Conservation (phyloP, 495 filamentous ascomycete genomes). For the Xylaria bambusicola region DNA sequence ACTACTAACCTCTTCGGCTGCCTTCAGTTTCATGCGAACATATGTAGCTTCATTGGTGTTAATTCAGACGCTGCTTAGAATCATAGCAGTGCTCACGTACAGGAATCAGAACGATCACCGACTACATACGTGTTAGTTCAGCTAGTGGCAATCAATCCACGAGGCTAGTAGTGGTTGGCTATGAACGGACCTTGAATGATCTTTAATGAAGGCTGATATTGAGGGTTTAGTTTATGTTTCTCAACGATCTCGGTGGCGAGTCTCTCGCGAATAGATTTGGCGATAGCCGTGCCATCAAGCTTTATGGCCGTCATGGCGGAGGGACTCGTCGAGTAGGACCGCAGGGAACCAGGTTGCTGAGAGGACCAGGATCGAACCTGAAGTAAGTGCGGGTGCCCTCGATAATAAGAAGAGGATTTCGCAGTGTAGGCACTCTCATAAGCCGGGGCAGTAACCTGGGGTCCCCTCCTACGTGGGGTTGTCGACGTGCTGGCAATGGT, state of each 20-base stretch:
- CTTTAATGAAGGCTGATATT: slow-evolving; percentile 83
- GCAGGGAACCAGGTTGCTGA: slow-evolving; percentile 22
- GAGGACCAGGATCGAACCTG: slow-evolving; percentile 16
- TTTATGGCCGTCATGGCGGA: slow-evolving; percentile 79
- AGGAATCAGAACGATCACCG: slow-evolving; percentile 87
- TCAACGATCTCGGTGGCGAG: slow-evolving; percentile 77
- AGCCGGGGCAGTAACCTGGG: slow-evolving; percentile 3
- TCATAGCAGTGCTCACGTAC: slow-evolving; percentile 52
- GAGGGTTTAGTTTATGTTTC: slow-evolving; percentile 76
- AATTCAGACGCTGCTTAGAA: slow-evolving; percentile 28
- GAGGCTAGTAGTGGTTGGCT: background rate
- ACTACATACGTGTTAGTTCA: slow-evolving; percentile 52
- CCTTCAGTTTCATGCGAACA: slow-evolving; percentile 99
- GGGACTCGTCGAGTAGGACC: slow-evolving; percentile 45
- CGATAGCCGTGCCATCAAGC: slow-evolving; percentile 95
- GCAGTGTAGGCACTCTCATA: background rate
- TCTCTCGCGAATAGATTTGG: slow-evolving; percentile 79
- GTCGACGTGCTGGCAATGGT: slow-evolving; percentile 15
- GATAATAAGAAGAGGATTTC: background rate
- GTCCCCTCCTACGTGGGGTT: slow-evolving; percentile 12
- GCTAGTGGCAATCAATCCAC: slow-evolving; percentile 25
- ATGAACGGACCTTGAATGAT: slow-evolving; percentile 81
- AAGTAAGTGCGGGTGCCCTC: slow-evolving; percentile 6
- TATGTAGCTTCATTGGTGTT: slow-evolving; percentile 71
- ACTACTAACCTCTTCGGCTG: slow-evolving; percentile 77